Evolutionary conservation across 2,329 filamentous ascomycete species (phyloP).

Genomic region (Chaetomium sp.): DNA sequence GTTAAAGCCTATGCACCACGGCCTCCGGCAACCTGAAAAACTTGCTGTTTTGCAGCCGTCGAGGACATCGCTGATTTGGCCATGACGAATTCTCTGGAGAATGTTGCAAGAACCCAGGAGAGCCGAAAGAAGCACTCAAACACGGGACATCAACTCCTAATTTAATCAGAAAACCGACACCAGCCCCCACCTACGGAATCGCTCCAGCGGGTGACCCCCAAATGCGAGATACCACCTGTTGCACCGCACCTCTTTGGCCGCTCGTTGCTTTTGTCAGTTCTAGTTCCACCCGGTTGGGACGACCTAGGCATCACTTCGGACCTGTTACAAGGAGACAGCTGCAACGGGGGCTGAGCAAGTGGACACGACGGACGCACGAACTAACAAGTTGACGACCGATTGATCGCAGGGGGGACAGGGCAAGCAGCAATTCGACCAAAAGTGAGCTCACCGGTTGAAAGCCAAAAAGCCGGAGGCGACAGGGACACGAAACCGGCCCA

Average conservation of each 20-base stretch:
- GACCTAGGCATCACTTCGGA: conserved; percentile 5
- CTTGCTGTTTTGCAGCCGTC: not conserved
- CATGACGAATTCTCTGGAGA: not conserved
- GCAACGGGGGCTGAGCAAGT: not conserved
- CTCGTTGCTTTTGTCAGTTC: not conserved
- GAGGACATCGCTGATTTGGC: not conserved
- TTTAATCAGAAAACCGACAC: conserved; percentile 3
- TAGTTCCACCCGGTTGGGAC: not conserved
- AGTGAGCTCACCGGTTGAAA: conserved; percentile 10
- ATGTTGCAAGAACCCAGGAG: not conserved
- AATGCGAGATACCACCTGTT: not conserved
- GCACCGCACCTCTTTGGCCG: not conserved
- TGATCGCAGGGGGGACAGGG: not conserved
- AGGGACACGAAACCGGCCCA: conserved; percentile 30
- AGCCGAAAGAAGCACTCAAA: not conserved
- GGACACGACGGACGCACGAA: not conserved
- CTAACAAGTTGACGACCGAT: not conserved
- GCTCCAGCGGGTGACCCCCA: conserved; percentile 1
- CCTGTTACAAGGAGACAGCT: not conserved
- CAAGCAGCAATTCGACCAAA: not conserved
- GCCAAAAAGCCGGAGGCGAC: conserved; percentile 2
- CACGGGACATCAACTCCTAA: conserved; percentile 5
- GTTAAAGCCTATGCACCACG: conserved; percentile 12
- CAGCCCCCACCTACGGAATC: conserved; percentile 2
- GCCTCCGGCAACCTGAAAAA: not conserved